Percentiles rank a stretch among this genome's conserved stretches.
phyloP scores from a whole-genome alignment of 179 eudicot species.

The Corrigiola litoralis region DNA sequence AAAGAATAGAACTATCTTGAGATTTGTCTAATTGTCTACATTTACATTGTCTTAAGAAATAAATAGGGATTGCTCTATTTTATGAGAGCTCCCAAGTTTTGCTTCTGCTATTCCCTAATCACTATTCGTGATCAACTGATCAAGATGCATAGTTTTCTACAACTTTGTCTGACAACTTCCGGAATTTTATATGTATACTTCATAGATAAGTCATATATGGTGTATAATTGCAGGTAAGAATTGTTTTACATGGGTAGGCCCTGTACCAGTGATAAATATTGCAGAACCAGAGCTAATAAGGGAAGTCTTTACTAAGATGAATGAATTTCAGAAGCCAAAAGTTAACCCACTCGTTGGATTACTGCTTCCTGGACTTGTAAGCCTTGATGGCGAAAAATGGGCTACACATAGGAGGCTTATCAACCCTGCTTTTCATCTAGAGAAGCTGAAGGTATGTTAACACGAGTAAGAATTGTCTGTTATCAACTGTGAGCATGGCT shows the following conservation, averaged over 20 bases:
- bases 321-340: constrained; percentile 16
- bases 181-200: background rate
- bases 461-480: background rate
- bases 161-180: background rate
- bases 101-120: too few species aligned
- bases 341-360: background rate
- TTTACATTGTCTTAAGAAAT: too few species aligned
- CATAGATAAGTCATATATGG: background rate
- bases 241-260: constrained; percentile 18
- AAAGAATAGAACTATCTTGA: too few species aligned
- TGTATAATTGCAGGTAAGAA: constrained; percentile 3
- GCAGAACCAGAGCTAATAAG: constrained; percentile 15
- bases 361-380: constrained; percentile 14
- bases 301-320: constrained; percentile 13
- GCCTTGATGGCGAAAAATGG: constrained; percentile 26
- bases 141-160: too few species aligned
- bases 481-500: background rate
- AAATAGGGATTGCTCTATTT: too few species aligned
- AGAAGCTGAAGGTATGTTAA: constrained; percentile 10
- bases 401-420: constrained; percentile 20
- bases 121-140: too few species aligned
- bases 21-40: too few species aligned
- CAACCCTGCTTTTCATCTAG: constrained; percentile 20
- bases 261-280: constrained; percentile 12
- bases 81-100: too few species aligned